Percentiles rank a stretch among this genome's conserved stretches.
Evolutionary conservation across 2,329 filamentous ascomycete genomes (phyloP).

Genomic region (Lachnellula occidentalis): DNA sequence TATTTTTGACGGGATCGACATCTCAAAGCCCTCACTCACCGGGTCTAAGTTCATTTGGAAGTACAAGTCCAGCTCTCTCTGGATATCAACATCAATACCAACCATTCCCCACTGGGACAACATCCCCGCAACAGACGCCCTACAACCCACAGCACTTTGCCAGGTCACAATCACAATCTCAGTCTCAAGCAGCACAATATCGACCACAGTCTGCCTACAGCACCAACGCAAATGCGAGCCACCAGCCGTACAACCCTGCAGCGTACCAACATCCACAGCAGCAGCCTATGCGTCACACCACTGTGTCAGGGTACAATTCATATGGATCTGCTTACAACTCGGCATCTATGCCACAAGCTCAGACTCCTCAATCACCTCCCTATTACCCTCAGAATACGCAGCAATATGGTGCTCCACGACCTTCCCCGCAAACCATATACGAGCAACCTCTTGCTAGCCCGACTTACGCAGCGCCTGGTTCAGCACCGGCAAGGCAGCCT

Average conservation of each 20-base stretch:
- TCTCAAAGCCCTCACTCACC: conserved; percentile 24
- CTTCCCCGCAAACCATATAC: conserved; percentile 22
- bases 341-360: conserved; percentile 36
- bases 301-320: conserved; percentile 53
- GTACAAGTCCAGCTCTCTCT: conserved; percentile 31
- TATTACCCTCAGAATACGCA: conserved; percentile 20
- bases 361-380: conserved; percentile 37
- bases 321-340: conserved; percentile 33
- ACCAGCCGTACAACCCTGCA: conserved; percentile 62
- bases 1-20: conserved; percentile 46
- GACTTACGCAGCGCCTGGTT: conserved; percentile 21
- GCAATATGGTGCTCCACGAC: conserved; percentile 21
- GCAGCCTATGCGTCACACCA: conserved; percentile 48
- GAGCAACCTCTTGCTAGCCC: conserved; percentile 24
- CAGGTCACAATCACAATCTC: conserved; percentile 32
- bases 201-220: conserved; percentile 45
- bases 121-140: conserved; percentile 36
- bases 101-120: conserved; percentile 33
- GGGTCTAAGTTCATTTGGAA: conserved; percentile 23
- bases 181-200: conserved; percentile 36
- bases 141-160: conserved; percentile 62
- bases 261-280: conserved; percentile 39
- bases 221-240: conserved; percentile 42
- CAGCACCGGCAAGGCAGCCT: conserved; percentile 21
- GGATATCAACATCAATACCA: conserved; percentile 49